phyloP scores from a whole-genome alignment of 2,329 filamentous ascomycete genomes.

The Sphaerostilbella broomeana region DNA sequence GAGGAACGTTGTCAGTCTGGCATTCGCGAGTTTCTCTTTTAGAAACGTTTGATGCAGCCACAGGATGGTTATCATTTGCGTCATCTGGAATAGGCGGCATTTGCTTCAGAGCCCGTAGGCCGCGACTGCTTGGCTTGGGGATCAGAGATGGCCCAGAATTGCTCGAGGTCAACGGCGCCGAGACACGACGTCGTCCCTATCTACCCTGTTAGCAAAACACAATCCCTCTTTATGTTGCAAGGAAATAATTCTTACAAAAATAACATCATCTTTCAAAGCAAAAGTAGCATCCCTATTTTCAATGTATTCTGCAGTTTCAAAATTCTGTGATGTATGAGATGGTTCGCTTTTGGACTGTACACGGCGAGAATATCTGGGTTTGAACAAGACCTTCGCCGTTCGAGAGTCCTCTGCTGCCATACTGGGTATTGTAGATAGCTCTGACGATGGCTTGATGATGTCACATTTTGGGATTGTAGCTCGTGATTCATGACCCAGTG shows the following conservation, averaged over 20 bases:
- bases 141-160: conserved; percentile 19
- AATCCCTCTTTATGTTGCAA: no score
- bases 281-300: no score
- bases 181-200: conserved; percentile 22
- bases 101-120: conserved; percentile 10
- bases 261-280: no score
- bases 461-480: no score
- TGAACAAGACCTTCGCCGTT: conserved; percentile 16
- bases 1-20: no score
- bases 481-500: no score
- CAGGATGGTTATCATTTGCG: conserved; percentile 4
- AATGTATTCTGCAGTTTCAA: conserved; percentile 13
- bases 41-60: no score
- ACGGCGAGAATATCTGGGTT: conserved; percentile 37
- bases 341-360: conserved; percentile 44
- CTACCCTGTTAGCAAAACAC: no score
- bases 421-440: no score
- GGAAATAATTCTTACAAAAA: no score
- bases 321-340: conserved; percentile 19
- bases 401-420: background rate
- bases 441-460: no score
- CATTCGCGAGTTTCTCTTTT: no score
- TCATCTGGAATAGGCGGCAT: conserved; percentile 2
- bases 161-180: conserved; percentile 18
- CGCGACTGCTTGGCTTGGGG: conserved; percentile 18